Conservation (phyloP, 768 basidiomycete species). For the Jaapia argillacea region DNA sequence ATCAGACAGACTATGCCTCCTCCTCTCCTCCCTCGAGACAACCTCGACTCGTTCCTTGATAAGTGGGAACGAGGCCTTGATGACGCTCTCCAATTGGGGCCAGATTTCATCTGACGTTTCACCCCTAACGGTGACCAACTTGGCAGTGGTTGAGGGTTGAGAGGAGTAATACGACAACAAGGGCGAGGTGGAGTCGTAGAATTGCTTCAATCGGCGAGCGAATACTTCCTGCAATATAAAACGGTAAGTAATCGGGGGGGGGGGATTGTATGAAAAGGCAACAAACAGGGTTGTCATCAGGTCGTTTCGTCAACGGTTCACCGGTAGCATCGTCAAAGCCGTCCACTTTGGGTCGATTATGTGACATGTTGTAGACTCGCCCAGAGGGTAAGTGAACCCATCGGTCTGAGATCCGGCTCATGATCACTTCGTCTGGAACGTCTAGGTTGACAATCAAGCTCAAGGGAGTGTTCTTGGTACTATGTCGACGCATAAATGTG, state of each 20-base stretch:
- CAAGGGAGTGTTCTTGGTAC: conserved; percentile 53
- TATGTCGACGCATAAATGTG: conserved; percentile 16
- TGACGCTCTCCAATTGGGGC: conserved; percentile 63
- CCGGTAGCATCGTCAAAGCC: conserved; percentile 84
- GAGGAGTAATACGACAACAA: conserved; percentile 62
- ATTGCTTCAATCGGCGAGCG: conserved; percentile 61
- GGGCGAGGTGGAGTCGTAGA: conserved; percentile 74
- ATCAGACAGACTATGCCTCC: conserved; percentile 44
- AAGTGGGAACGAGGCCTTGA: conserved; percentile 47
- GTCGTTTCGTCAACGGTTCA: conserved; percentile 77
- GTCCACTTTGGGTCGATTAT: conserved; percentile 72
- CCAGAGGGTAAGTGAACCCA: conserved; percentile 87
- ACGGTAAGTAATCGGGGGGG: not conserved
- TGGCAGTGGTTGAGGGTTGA: conserved; percentile 32
- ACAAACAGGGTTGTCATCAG: conserved; percentile 83
- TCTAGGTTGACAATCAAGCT: conserved; percentile 81
- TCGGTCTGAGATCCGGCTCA: conserved; percentile 80
- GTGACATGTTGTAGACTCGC: conserved; percentile 82
- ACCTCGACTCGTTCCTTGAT: conserved; percentile 42
- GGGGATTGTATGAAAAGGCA: not conserved
- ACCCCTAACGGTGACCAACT: conserved; percentile 55
- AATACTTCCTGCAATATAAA: conserved; percentile 64
- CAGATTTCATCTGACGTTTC: conserved; percentile 84
- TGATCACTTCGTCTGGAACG: conserved; percentile 80
- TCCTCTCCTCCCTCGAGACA: conserved; percentile 28